phyloP scores from a whole-genome alignment of 139 green algal genomes.

The Axilococcus clingmanii region DNA sequence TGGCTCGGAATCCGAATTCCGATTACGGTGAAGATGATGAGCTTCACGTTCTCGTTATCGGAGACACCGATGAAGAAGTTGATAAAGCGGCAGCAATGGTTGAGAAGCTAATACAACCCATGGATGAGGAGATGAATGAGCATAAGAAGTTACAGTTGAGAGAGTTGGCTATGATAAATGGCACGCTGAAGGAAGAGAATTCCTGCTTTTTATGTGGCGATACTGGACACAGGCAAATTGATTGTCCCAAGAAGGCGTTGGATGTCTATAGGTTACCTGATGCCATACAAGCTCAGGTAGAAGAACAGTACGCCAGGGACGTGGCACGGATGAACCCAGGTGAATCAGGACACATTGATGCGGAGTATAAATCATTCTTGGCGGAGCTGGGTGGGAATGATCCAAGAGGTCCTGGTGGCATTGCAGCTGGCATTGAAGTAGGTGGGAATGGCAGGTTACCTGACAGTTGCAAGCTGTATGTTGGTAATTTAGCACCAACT shows the following conservation, averaged over 20 bases:
- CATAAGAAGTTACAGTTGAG: constrained; percentile 89
- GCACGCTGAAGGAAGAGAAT: constrained; percentile 49
- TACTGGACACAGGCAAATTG: constrained; percentile 36
- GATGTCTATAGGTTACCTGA: constrained; percentile 69
- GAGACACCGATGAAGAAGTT: constrained; percentile 75
- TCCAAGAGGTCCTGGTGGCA: constrained; percentile 17
- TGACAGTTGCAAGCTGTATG: constrained; percentile 69
- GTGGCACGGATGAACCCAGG: constrained; percentile 43
- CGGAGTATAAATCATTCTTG: constrained; percentile 92
- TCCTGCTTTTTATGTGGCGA: constrained; percentile 52
- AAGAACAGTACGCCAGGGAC: constrained; percentile 65
- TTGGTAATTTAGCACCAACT: constrained; percentile 67
- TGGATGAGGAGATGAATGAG: constrained; percentile 84
- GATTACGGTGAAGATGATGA: constrained; percentile 95
- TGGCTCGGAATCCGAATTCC: constrained; percentile 64
- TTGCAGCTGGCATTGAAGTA: not conserved
- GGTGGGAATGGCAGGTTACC: constrained; percentile 11
- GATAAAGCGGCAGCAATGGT: constrained; percentile 67
- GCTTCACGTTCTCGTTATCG: constrained; percentile 94
- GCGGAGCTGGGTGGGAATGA: constrained; percentile 65
- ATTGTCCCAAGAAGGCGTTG: constrained; percentile 44
- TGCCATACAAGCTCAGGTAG: constrained; percentile 48
- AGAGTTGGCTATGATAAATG: constrained; percentile 91
- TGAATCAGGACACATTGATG: constrained; percentile 53
- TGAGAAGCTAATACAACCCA: constrained; percentile 67